Evolutionary conservation across 148 eudicot species (phyloP), one percentile per base, ranked within the genome.

Genomic region (Cornus controversa): DNA sequence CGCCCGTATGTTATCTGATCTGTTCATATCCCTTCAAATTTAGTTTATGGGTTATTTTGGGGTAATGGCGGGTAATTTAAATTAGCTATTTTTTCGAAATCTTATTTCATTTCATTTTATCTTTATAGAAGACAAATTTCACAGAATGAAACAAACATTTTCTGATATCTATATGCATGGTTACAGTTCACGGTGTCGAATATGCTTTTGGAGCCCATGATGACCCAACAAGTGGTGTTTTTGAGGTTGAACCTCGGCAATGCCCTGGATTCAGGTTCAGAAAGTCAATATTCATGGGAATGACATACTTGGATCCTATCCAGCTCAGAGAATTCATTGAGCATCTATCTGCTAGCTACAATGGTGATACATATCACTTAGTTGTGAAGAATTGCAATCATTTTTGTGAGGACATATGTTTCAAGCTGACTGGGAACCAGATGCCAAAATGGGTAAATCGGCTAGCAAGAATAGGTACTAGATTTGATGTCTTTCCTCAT

Each of bases 391-490:
- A 94, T 77, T 94, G 98, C 89, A 94, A 94, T 81, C 98, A 94
- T 84, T 94, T 94, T 80, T 87, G 87, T 54, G 92, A 86, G 47
- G 93, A 94, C 71, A 84, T 90, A 18, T 90, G 93, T 74, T 72
- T 83, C 84, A 88, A 86, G 84, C 78, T 94, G 83, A 92, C 97
- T 3, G 98, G 94, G 76, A 92, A 87, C 28, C 78, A 82, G 75
- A 86, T 90, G 40, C 98, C 98, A n/a, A 94, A 85, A 85, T 94
- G 98, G 98, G 92, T 94, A 37, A 94, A 94, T 81, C 94, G 98
- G 60, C 91, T 94, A 23, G 98, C 98, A 65, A 88, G 81, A 79
- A 83, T 94, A 85, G 98, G 98, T 94, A 87, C 36, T 74, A 6
- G 23, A 16, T 68, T 67, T 67, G 24, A 4, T 53, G 54, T 24